phyloP scores from a whole-genome alignment of 306 rosid species.

The Quercus suber region DNA sequence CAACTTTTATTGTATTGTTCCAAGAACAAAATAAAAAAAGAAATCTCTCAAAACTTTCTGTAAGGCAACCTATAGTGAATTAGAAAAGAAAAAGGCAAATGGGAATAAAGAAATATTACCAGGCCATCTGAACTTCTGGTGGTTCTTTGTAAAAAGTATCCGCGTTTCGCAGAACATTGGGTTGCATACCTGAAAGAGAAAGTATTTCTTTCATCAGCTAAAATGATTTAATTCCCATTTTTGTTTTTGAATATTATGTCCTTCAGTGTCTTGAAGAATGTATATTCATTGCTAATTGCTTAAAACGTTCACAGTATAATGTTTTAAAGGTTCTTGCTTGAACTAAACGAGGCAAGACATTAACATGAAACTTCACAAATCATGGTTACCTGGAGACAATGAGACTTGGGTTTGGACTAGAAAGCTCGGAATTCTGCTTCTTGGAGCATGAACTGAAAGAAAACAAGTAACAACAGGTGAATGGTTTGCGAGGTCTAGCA shows the following conservation, averaged over 20 bases:
- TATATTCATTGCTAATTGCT: neutral
- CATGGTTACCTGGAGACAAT: conserved; percentile 30
- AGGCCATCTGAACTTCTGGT: conserved; percentile 21
- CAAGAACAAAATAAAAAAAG: neutral
- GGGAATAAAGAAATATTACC: conserved; percentile 29
- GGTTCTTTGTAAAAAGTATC: conserved; percentile 25
- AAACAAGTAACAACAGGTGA: conserved; percentile 23
- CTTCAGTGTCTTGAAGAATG: neutral
- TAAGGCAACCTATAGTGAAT: neutral
- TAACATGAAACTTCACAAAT: neutral
- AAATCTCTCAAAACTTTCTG: neutral
- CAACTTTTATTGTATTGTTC: neutral
- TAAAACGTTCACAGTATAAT: neutral
- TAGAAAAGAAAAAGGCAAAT: neutral
- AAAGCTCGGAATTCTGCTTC: conserved; percentile 33
- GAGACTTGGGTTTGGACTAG: conserved; percentile 29
- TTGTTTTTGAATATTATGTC: neutral
- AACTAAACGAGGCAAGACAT: neutral
- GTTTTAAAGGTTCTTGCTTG: neutral
- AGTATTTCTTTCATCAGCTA: conserved; percentile 6
- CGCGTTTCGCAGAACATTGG: conserved; percentile 19
- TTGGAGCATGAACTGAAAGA: conserved; percentile 31
- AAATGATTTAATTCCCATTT: neutral
- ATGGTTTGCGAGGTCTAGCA: conserved; percentile 39
- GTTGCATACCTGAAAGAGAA: conserved; percentile 39